Conservation (phyloP, 2,329 filamentous ascomycete species). For the Chaetomiaceae sp. region DNA sequence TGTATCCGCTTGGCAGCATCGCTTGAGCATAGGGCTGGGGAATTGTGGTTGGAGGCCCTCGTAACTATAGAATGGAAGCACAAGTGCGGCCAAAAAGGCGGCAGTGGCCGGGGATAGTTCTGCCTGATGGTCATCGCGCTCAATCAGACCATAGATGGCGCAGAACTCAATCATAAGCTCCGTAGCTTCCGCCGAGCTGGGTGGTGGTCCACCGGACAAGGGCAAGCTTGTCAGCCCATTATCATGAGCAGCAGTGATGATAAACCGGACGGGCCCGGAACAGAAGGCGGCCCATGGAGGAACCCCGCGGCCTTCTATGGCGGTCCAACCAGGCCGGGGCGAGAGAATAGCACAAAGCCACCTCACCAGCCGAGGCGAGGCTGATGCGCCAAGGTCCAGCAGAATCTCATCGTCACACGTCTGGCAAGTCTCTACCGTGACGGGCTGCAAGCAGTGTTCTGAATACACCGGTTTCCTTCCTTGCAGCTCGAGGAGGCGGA, state of each 20-base stretch:
- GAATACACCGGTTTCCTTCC: not conserved
- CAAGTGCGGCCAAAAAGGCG: not conserved
- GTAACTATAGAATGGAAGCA: not conserved
- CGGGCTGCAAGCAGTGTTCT: too few relatives aligned
- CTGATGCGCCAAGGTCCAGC: too few relatives aligned
- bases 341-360: too few relatives aligned
- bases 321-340: too few relatives aligned
- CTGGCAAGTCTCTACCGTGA: too few relatives aligned
- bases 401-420: too few relatives aligned
- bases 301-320: not conserved
- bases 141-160: not conserved
- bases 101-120: not conserved
- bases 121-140: not conserved
- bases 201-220: not conserved
- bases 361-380: too few relatives aligned
- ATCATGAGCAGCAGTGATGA: not conserved
- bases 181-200: not conserved
- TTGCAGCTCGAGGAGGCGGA: not conserved
- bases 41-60: not conserved
- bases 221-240: not conserved
- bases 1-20: not conserved
- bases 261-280: not conserved
- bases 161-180: not conserved
- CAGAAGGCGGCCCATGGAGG: conserved; percentile 1
- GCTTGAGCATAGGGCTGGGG: not conserved